Base-by-base conservation (phyloP, 805 yeast genomes). In the Huiozyma sinensis region DNA sequence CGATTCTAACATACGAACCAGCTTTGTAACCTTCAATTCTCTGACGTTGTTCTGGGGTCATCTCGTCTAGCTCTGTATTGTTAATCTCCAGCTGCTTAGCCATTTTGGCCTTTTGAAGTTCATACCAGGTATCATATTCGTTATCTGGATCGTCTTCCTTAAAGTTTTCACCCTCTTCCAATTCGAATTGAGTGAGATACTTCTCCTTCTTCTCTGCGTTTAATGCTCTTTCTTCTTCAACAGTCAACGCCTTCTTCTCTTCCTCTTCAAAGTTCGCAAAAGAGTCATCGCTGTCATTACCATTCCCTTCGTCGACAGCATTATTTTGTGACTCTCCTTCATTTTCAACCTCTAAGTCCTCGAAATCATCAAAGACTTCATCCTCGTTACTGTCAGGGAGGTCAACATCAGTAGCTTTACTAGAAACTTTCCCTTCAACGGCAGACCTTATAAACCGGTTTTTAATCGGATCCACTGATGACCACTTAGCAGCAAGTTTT, bases 81-180 rank as follows among this genome's bases (percentile, higher is more conserved):
- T 92, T 94, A 66, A 94, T 88, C 49, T 90, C 97, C 50, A 85
- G 68, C 67, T 92, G 98, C 62, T 92, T 90, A 45, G 95, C 88
- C 79, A 94, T 89, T 58, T 89, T 90, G 48, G 95, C 94, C 69
- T 92, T 92, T 64, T 92, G 97, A 63, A 83, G 78, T 61, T 90
- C 97, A 61, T 90, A 92, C 98, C 98, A 92, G 0, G 96, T 88
- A 55, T 90, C 97, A 45, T 86, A 87, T 58, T 84, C 94, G 47
- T 74, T 73, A 58, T 84, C 88, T 9, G 85, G 85, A 50, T 86
- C 95, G 49, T 81, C 85, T 28, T 80, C 87, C 12, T 84, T 85
- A 52, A 77, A 77, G 46, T 77, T 81, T 38, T 78, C 79, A 45
- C 78, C 81, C 50, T 75, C 80, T 46, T 71, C 75, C 60, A 63